Evolutionary conservation across 345 rosid species (phyloP).

Genomic region (Populus pruinosa): DNA sequence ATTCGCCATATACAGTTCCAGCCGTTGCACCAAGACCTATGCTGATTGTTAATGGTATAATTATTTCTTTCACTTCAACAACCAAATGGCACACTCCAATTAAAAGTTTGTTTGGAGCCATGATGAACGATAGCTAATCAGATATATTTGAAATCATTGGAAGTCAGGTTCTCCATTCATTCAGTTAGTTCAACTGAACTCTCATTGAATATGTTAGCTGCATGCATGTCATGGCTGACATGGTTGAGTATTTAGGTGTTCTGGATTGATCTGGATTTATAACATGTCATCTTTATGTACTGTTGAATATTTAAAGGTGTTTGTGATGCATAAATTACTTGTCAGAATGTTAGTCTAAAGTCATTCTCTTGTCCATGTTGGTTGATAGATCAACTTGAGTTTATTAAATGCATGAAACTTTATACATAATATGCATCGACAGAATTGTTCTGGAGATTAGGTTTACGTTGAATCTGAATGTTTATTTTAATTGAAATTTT

Average conservation of each 20-base stretch:
- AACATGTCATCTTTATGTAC: background rate
- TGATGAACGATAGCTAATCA: background rate
- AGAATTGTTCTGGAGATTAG: background rate
- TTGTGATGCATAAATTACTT: background rate
- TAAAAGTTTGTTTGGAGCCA: background rate
- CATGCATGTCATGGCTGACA: background rate
- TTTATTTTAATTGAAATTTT: background rate
- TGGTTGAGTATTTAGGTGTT: background rate
- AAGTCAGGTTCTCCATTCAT: background rate
- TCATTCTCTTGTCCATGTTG: background rate
- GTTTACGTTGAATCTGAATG: background rate
- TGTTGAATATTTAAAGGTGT: background rate
- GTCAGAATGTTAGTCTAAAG: background rate
- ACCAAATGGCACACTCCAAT: background rate
- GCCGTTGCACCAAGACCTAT: conserved; percentile 70
- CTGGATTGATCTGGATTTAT: background rate
- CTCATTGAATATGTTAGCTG: background rate
- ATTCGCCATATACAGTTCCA: conserved; percentile 66
- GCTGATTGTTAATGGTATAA: conserved; percentile 61
- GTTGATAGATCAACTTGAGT: background rate
- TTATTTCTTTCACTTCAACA: background rate
- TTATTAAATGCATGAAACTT: background rate
- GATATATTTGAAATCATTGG: background rate
- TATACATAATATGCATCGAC: background rate
- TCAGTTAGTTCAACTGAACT: background rate